phyloP scores from a whole-genome alignment of 331 rosid species.

The Acacia concinna region DNA sequence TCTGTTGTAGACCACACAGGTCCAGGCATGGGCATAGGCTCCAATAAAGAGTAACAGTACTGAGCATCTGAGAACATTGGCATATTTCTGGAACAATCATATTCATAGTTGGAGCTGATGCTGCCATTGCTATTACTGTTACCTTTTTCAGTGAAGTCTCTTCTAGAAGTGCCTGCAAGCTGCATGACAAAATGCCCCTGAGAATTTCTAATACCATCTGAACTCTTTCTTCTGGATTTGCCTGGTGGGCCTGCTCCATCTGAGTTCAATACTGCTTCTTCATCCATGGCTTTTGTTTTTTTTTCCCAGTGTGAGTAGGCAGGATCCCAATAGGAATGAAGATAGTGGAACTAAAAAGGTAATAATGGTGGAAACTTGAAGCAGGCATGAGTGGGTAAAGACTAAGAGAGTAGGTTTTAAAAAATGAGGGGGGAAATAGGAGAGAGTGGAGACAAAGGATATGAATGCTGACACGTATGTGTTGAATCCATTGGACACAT shows the following conservation, averaged over 20 bases:
- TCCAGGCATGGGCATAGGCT: conserved; percentile 40
- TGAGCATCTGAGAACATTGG: conserved; percentile 8
- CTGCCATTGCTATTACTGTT: not conserved
- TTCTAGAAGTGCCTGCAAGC: conserved; percentile 26
- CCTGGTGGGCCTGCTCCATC: not conserved
- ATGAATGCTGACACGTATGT: conserved; percentile 35
- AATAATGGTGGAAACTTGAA: conserved; percentile 4
- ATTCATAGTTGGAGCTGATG: not conserved
- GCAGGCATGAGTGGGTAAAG: not conserved
- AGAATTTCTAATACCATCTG: not conserved
- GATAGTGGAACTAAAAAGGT: not conserved
- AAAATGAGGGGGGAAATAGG: not conserved
- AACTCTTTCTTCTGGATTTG: conserved; percentile 25
- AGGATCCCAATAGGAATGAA: not conserved
- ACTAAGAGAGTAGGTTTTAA: not conserved
- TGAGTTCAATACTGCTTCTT: conserved; percentile 1
- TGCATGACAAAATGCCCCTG: not conserved
- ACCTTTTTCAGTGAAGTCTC: not conserved
- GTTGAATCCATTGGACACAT: conserved; percentile 37
- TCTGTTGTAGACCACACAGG: conserved; percentile 47
- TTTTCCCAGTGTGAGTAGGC: not conserved
- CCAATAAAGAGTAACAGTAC: conserved; percentile 28
- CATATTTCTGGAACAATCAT: not conserved
- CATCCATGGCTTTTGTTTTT: not conserved
- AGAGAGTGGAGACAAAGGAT: conserved; percentile 4